Conservation (phyloP, 805 yeast genomes). For the Zygosaccharomyces gambellarensis region DNA sequence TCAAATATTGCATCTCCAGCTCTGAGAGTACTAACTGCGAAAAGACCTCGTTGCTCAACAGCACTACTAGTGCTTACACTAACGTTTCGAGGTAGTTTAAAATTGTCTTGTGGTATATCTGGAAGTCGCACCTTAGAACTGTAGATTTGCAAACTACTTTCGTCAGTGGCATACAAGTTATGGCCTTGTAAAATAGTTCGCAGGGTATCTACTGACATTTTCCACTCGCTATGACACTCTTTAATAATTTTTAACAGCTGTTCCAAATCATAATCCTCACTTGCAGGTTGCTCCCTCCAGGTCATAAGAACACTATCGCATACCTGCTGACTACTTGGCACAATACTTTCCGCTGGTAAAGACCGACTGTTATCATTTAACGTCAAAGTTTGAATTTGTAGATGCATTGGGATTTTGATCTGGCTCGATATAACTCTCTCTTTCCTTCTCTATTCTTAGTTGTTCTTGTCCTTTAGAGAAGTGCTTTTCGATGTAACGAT, state of each 20-base stretch:
- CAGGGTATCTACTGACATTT: conserved; percentile 54
- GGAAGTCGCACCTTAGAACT: conserved; percentile 50
- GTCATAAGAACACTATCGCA: conserved; percentile 55
- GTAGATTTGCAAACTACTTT: conserved; percentile 46
- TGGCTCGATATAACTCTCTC: neutral
- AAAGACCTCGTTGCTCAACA: conserved; percentile 35
- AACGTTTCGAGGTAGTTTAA: conserved; percentile 9
- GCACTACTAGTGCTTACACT: conserved; percentile 1
- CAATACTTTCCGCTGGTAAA: conserved; percentile 18
- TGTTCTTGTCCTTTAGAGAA: neutral
- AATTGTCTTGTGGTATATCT: neutral
- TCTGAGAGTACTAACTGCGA: conserved; percentile 43
- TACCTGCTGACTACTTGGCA: conserved; percentile 57
- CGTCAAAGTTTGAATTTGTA: conserved; percentile 24
- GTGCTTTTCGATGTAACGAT: neutral
- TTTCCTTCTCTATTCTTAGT: neutral
- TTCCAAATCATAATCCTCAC: conserved; percentile 52
- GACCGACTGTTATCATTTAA: conserved; percentile 21
- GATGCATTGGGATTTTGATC: conserved; percentile 15
- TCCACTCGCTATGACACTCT: conserved; percentile 55
- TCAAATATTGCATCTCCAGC: conserved; percentile 62
- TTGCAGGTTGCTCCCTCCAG: conserved; percentile 64
- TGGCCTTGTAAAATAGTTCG: conserved; percentile 49
- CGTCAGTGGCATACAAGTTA: conserved; percentile 46
- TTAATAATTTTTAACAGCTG: conserved; percentile 51